Evolutionary conservation across 2,329 filamentous ascomycete genomes (phyloP).

Genomic region (Colletotrichum sp.): DNA sequence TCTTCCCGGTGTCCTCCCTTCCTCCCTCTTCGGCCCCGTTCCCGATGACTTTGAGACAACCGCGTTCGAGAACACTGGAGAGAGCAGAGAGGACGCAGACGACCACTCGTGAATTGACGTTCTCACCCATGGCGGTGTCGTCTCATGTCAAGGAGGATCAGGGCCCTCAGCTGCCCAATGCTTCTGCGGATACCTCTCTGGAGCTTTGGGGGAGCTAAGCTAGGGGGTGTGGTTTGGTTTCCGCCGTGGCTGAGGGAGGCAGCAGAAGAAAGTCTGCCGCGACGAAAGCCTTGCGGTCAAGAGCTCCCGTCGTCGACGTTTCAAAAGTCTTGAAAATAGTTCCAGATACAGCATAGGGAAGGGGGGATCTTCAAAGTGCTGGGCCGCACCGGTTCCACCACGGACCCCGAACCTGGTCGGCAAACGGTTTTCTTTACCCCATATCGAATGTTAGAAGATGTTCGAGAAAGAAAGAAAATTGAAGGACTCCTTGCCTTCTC

Average conservation of each 20-base stretch:
- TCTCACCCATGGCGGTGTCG: background rate
- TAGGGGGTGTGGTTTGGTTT: background rate
- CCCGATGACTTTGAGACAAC: background rate
- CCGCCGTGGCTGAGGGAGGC: background rate
- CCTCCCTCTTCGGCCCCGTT: background rate
- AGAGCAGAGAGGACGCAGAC: background rate
- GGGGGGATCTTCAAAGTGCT: background rate
- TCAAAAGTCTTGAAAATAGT: conserved; percentile 6
- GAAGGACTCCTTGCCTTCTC: background rate
- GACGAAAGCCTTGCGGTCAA: background rate
- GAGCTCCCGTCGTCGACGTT: background rate
- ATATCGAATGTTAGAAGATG: background rate
- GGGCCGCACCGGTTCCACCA: background rate
- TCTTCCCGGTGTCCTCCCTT: background rate
- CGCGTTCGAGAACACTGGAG: conserved; percentile 8
- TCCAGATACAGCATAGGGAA: background rate
- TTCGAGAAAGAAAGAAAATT: conserved; percentile 1
- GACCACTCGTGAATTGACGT: background rate
- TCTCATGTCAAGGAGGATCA: conserved; percentile 12
- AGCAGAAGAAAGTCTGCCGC: background rate
- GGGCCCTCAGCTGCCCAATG: conserved; percentile 7
- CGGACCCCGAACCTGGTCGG: background rate
- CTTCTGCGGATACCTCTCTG: background rate
- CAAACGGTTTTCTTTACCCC: background rate
- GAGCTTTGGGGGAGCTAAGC: background rate